These are phyloP conservation scores for Melastoma malabathricum DNA, from an alignment of 345 rosid species.

Conservation along the genomic window DNA sequence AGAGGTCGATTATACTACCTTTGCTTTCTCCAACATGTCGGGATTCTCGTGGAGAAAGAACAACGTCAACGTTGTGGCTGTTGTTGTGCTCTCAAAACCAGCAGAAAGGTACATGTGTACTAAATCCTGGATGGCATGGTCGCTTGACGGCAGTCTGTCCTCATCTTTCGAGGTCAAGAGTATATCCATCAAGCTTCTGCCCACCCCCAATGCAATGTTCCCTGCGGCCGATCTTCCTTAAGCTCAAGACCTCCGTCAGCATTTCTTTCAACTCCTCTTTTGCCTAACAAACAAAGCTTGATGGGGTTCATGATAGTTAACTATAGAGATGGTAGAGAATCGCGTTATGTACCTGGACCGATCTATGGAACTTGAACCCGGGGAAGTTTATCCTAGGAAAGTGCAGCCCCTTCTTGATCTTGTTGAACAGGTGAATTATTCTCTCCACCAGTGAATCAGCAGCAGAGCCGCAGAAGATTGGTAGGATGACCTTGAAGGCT, in stretches of 20 bases:
- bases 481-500: slow-evolving; percentile 21
- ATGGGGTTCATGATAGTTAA: too few species aligned
- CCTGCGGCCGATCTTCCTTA: slow-evolving; percentile 7
- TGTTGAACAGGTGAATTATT: slow-evolving; percentile 15
- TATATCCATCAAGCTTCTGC: slow-evolving; percentile 25
- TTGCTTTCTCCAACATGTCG: slow-evolving; percentile 31
- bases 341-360: slow-evolving; percentile 25
- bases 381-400: slow-evolving; percentile 44
- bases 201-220: neutral
- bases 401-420: slow-evolving; percentile 25
- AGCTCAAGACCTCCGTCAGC: slow-evolving; percentile 20
- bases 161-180: slow-evolving; percentile 19
- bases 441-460: slow-evolving; percentile 10
- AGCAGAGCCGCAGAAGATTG: slow-evolving; percentile 22
- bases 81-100: slow-evolving; percentile 25
- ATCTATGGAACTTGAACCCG: slow-evolving; percentile 40
- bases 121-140: slow-evolving; percentile 20
- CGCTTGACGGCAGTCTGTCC: slow-evolving; percentile 15
- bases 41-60: slow-evolving; percentile 38
- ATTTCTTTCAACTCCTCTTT: slow-evolving; percentile 27
- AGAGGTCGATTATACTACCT: slow-evolving; percentile 13
- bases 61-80: slow-evolving; percentile 20
- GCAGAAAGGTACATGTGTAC: slow-evolving; percentile 23
- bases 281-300: slow-evolving; percentile 12
- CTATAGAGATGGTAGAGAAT: neutral